Evolutionary conservation across 805 yeast species (phyloP).

Genomic region (Kodamaea lidongshanica): DNA sequence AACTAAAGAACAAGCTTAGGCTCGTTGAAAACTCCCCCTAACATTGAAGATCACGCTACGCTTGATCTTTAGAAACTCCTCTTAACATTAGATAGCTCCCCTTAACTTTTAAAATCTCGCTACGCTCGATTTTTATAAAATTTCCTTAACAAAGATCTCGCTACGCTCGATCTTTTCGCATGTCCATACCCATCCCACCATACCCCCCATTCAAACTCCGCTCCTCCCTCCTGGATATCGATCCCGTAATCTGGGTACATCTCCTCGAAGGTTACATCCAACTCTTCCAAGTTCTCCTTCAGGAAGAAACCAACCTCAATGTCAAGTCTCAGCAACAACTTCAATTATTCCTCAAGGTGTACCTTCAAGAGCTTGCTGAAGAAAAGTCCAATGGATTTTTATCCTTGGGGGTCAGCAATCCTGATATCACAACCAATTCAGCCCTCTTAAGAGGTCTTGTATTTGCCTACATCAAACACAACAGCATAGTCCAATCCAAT

Average conservation of each 20-base stretch:
- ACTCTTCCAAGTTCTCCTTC: constrained; percentile 43
- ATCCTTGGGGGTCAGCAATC: constrained; percentile 69
- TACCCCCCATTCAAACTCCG: constrained; percentile 72
- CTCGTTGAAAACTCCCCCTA: no score
- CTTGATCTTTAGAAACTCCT: no score
- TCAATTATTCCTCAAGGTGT: constrained; percentile 49
- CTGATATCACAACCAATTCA: constrained; percentile 55
- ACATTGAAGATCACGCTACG: no score
- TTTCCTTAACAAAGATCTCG: no score
- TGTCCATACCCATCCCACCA: constrained; percentile 53
- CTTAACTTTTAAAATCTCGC: no score
- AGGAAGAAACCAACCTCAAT: constrained; percentile 31
- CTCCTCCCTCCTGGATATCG: constrained; percentile 73
- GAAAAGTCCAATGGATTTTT: constrained; percentile 56
- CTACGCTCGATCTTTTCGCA: no score
- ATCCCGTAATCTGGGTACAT: constrained; percentile 80
- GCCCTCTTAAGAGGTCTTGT: constrained; percentile 43
- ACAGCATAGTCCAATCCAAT: constrained; percentile 52
- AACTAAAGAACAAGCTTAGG: no score
- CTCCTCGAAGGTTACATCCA: constrained; percentile 57
- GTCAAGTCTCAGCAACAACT: constrained; percentile 55
- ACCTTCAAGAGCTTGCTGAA: constrained; percentile 53
- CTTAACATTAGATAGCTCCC: no score
- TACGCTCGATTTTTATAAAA: no score
- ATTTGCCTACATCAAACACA: constrained; percentile 43